Evolutionary conservation across 2,329 filamentous ascomycete species (phyloP), one percentile per base, ranked within the genome.

Genomic region (Madurella fahalii): DNA sequence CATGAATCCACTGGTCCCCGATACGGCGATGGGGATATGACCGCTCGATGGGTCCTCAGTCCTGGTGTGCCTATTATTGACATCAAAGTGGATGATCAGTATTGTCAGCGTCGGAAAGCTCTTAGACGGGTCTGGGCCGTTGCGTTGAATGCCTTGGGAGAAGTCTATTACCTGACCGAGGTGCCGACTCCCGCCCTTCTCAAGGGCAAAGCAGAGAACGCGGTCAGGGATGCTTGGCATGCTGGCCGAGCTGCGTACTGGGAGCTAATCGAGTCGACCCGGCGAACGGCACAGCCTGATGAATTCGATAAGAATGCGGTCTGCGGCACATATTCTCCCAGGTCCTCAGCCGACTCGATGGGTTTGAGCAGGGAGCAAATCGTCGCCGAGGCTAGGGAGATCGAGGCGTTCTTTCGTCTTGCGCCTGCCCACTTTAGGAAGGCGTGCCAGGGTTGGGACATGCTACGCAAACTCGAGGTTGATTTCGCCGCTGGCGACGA

Each of bases 51-150:
- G 93, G 85, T 90, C 9, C 76, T 97, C 12, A 91, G 90, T 65
- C 94, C 94, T 2, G 94, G 94, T 40, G 91, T 97, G 2, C 94
- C 94, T 0, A 94, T 99, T 58, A 81, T 96, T 51, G 82, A 84
- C 1, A 83, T 99, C 57, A 83, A 83, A 43, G 82, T 96, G 7
- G 94, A 99, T 64, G 91, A 96, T 30, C 83, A 83, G 50, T 94
- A 91, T 69, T 92, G 80, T 47, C 70, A 79, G 25, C 86, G 84
- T 62, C 85, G 92, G 31, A 85, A 86, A 66, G 74, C 80, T 4
- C 76, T 85, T 47, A 81, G 83, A 12, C 85, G 92, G 30, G 81
- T 94, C 12, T 97, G 91, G 90, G 90, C 89, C n/a, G 86, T 93
- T 41, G 89, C 84, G n/a, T 72, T 99, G 50, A 99, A 99, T 68